A percentile compares a stretch with the other conserved stretches of the same genome.
phyloP scores from a whole-genome alignment of 352 stramenopile genomes.

The Globisporangium mamillatum region DNA sequence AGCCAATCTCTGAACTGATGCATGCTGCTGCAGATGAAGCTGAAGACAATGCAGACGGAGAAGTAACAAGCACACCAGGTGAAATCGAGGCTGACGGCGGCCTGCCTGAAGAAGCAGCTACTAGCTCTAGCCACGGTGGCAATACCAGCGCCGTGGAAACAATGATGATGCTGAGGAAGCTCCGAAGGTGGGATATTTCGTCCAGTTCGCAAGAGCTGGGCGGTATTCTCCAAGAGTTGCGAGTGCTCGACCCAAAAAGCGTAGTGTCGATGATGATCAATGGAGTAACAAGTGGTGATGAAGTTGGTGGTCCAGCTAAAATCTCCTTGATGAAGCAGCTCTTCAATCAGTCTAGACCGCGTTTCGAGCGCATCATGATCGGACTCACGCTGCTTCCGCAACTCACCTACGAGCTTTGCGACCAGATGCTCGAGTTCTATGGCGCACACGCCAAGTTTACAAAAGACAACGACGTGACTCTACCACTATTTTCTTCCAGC shows the following conservation, averaged over 20 bases:
- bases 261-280: background rate
- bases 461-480: background rate
- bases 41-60: background rate
- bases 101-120: background rate
- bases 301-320: background rate
- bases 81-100: background rate
- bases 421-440: conserved; percentile 28
- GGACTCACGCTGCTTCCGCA: conserved; percentile 28
- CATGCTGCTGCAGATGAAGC: background rate
- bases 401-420: conserved; percentile 23
- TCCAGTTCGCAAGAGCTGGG: background rate
- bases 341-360: background rate
- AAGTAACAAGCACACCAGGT: background rate
- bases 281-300: background rate
- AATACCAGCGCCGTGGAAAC: background rate
- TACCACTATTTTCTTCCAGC: background rate
- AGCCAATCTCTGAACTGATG: background rate
- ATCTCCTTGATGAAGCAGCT: background rate
- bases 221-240: background rate
- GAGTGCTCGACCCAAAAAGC: background rate
- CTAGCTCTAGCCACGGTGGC: too few species aligned
- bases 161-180: background rate
- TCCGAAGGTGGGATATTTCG: background rate
- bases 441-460: conserved; percentile 20
- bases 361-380: conserved; percentile 23